These are phyloP conservation scores for Mycena capillaripes DNA, from an alignment of 768 basidiomycete species.

Conservation along the genomic window DNA sequence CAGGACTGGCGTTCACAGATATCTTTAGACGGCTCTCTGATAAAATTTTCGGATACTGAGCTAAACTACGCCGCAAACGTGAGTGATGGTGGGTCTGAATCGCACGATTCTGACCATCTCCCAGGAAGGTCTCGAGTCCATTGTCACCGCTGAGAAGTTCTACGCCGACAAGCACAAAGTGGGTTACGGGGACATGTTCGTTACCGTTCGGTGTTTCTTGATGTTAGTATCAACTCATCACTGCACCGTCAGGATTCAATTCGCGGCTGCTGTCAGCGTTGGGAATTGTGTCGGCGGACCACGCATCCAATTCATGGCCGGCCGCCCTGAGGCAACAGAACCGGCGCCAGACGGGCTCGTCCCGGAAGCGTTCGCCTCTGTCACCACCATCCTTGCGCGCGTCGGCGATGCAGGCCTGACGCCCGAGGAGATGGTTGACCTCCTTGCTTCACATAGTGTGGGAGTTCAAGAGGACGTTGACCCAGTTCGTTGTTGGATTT, in stretches of 20 bases:
- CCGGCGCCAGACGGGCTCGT: constrained; percentile 48
- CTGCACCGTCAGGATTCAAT: constrained; percentile 54
- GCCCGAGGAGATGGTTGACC: constrained; percentile 29
- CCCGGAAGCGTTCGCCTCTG: constrained; percentile 45
- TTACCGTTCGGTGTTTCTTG: not conserved
- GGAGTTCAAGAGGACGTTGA: constrained; percentile 35
- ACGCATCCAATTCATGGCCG: constrained; percentile 55
- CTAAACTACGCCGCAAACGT: constrained; percentile 22
- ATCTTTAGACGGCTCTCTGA: constrained; percentile 29
- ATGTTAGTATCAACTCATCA: not conserved
- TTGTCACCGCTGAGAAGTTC: constrained; percentile 4
- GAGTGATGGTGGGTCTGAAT: not conserved
- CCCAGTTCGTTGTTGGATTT: not conserved
- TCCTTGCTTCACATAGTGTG: constrained; percentile 35
- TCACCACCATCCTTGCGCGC: constrained; percentile 5
- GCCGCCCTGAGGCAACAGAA: constrained; percentile 50
- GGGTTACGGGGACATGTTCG: constrained; percentile 35
- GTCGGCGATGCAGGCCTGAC: constrained; percentile 32
- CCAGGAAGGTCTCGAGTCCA: constrained; percentile 20
- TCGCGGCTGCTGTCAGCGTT: constrained; percentile 61
- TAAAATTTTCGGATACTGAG: constrained; percentile 22
- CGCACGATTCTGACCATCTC: not conserved
- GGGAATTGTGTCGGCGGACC: constrained; percentile 62
- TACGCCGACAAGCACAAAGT: constrained; percentile 18
- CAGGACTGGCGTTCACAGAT: not conserved